These are phyloP conservation scores for Sungouiella thailandica DNA, from an alignment of 805 yeast species.

Conservation along the genomic window DNA sequence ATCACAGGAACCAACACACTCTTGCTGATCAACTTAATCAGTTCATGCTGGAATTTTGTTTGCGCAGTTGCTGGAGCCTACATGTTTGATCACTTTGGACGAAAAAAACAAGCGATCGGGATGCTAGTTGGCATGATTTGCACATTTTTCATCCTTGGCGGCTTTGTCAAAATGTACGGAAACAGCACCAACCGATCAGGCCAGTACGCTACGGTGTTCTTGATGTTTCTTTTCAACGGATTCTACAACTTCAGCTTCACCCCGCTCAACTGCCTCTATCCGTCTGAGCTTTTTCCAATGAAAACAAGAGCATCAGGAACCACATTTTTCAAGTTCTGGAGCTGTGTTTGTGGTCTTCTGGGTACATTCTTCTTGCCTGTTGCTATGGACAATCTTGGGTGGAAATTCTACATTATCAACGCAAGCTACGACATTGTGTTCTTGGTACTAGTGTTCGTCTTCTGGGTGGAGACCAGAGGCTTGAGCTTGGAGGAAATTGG, in stretches of 20 bases:
- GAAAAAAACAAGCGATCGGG: not conserved
- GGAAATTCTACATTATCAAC: not conserved
- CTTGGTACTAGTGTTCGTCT: not conserved
- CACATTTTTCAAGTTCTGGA: not conserved
- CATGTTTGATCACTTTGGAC: not conserved
- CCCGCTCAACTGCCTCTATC: not conserved
- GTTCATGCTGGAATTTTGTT: not conserved
- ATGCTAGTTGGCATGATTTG: not conserved
- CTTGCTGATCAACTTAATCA: not conserved
- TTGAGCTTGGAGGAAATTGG: not conserved
- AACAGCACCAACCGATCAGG: not conserved
- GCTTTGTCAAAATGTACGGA: constrained; percentile 15
- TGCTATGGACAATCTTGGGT: not conserved
- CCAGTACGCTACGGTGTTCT: not conserved
- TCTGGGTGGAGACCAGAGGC: not conserved
- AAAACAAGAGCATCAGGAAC: not conserved
- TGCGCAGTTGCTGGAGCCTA: not conserved
- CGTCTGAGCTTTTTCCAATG: not conserved
- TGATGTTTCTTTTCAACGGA: not conserved
- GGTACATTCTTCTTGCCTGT: not conserved
- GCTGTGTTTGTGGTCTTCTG: not conserved
- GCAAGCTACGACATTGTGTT: not conserved
- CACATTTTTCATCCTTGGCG: not conserved
- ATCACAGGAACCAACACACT: not conserved
- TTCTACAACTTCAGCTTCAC: not conserved